Conservation (phyloP, 352 stramenopile species). For the Thalassiosira gravida region DNA sequence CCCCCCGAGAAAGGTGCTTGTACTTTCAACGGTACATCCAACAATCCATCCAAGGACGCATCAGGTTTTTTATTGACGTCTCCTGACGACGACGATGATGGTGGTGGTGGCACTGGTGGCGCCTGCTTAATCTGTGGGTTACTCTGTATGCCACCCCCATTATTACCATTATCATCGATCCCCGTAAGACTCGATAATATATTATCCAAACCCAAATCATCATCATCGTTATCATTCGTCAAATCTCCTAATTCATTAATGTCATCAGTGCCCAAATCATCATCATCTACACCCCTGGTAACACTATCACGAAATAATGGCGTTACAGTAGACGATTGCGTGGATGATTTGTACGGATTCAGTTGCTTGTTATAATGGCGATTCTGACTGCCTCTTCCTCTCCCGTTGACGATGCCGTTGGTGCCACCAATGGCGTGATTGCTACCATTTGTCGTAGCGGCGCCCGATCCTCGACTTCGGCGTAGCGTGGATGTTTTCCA, state of each 20-base stretch:
- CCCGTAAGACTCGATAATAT: slow-evolving; percentile 33
- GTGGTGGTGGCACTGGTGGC: too few species aligned
- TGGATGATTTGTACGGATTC: slow-evolving; percentile 33
- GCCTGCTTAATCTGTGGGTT: too few species aligned
- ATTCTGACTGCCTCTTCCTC: neutral
- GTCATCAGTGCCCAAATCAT: slow-evolving; percentile 16
- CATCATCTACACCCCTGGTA: neutral
- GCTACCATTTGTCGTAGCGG: too few species aligned
- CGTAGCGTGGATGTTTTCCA: slow-evolving; percentile 50
- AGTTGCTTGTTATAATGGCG: slow-evolving; percentile 31
- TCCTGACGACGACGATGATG: too few species aligned
- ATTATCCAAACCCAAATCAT: slow-evolving; percentile 43
- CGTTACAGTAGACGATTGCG: neutral
- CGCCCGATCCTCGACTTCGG: slow-evolving; percentile 27
- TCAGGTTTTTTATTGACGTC: too few species aligned
- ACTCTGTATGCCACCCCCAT: neutral
- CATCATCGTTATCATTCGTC: slow-evolving; percentile 25
- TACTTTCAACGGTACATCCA: too few species aligned
- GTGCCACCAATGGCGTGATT: too few species aligned
- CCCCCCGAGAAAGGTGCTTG: neutral
- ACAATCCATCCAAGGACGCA: too few species aligned
- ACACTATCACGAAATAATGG: neutral
- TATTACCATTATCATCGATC: neutral
- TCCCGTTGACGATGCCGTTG: neutral
- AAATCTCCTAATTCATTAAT: slow-evolving; percentile 9